These are phyloP conservation scores for Aureobasidium sp. DNA, from an alignment of 2,329 filamentous ascomycete genomes.

Conservation along the genomic window DNA sequence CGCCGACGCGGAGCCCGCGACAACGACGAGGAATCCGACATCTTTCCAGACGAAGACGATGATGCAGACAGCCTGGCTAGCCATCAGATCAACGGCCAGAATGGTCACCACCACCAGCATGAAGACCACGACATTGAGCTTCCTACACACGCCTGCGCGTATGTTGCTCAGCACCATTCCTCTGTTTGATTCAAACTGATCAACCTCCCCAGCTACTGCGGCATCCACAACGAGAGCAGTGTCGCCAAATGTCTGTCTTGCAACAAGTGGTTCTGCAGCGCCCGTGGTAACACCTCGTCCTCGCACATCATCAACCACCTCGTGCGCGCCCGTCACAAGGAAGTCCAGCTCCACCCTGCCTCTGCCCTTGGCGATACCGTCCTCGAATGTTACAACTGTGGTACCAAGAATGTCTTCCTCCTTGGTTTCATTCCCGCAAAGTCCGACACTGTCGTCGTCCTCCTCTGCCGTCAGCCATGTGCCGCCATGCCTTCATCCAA, in stretches of 20 bases:
- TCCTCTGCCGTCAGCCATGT: conserved; percentile 93
- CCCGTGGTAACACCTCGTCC: conserved; percentile 89
- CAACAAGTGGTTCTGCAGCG: conserved; percentile 98
- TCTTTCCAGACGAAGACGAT: conserved; percentile 57
- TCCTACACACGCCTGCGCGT: conserved; percentile 92
- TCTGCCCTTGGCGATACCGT: conserved; percentile 93
- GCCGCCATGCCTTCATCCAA: conserved; percentile 91
- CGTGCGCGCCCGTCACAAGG: conserved; percentile 94
- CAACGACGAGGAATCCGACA: conserved; percentile 71
- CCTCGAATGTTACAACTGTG: conserved; percentile 97
- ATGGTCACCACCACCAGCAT: conserved; percentile 46
- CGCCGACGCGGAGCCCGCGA: conserved; percentile 70
- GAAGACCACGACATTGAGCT: conserved; percentile 82
- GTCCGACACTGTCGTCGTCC: conserved; percentile 93
- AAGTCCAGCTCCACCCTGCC: conserved; percentile 90
- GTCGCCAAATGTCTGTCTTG: conserved; percentile 95
- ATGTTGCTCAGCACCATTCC: conserved; percentile 37
- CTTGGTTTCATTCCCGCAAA: conserved; percentile 98
- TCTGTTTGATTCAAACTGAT: not conserved
- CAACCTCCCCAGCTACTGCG: conserved; percentile 65
- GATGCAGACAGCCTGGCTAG: conserved; percentile 65
- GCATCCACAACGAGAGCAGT: conserved; percentile 89
- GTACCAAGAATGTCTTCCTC: conserved; percentile 97
- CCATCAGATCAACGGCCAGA: conserved; percentile 67
- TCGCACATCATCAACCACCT: conserved; percentile 98